Evolutionary conservation across 2,329 filamentous ascomycete genomes (phyloP).

Genomic region (Mariannaea sp.): DNA sequence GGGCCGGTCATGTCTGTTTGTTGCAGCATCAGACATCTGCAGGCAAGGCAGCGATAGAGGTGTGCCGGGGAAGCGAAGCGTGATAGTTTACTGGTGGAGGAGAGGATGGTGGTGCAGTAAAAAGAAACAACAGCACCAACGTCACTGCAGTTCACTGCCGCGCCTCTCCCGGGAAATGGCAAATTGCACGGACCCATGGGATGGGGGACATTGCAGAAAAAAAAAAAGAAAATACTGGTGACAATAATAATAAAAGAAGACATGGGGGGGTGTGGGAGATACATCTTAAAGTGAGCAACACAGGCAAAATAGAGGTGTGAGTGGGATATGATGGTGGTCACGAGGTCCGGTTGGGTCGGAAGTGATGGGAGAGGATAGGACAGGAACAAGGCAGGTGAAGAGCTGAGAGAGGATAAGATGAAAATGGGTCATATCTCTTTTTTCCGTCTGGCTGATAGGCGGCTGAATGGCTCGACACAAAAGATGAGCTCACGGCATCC

Average conservation of each 20-base stretch:
- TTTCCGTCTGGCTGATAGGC: slow-evolving; percentile 4
- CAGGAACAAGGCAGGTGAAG: background rate
- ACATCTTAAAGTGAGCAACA: slow-evolving; percentile 18
- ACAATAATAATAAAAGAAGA: slow-evolving; percentile 1
- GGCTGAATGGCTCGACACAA: slow-evolving; percentile 7
- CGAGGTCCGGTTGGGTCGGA: slow-evolving; percentile 25
- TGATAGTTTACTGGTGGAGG: slow-evolving; percentile 15
- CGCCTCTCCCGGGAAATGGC: slow-evolving; percentile 35
- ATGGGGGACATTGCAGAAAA: slow-evolving; percentile 9
- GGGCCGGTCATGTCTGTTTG: slow-evolving; percentile 29
- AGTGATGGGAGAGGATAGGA: slow-evolving; percentile 30
- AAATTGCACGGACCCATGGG: slow-evolving; percentile 25
- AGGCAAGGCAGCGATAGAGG: slow-evolving; percentile 16
- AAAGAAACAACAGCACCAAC: slow-evolving; percentile 10
- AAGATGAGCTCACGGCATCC: slow-evolving; percentile 7
- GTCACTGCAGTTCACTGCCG: slow-evolving; percentile 23
- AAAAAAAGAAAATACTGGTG: background rate
- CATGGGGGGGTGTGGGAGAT: slow-evolving; percentile 20
- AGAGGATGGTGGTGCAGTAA: slow-evolving; percentile 12
- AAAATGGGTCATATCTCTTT: slow-evolving; percentile 6
- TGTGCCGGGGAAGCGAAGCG: slow-evolving; percentile 23
- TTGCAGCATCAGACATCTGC: slow-evolving; percentile 21
- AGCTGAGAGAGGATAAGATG: slow-evolving; percentile 3
- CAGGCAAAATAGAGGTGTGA: slow-evolving; percentile 12
- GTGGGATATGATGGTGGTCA: slow-evolving; percentile 27